Percentiles rank a stretch among this genome's conserved stretches.
phyloP scores from a whole-genome alignment of 148 eudicot genomes.

The Silene conica region DNA sequence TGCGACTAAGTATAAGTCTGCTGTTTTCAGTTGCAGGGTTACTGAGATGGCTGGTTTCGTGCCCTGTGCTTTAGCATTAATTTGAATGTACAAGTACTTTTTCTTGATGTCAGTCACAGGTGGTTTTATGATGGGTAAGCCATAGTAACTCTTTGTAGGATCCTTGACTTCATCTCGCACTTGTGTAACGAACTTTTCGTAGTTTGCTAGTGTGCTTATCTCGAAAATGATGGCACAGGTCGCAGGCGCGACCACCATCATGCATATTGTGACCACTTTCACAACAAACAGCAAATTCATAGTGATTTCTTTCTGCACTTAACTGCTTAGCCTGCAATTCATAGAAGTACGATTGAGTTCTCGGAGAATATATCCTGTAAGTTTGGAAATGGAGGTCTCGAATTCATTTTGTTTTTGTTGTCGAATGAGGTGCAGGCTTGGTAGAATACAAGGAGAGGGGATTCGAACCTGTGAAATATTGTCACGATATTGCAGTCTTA shows the following conservation, averaged over 20 bases:
- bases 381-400: no score
- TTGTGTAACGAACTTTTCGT: background rate
- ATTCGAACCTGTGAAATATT: no score
- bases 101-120: background rate
- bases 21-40: slow-evolving; percentile 2
- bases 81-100: background rate
- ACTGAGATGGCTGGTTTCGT: background rate
- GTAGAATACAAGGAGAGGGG: no score
- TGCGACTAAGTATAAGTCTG: slow-evolving; percentile 1
- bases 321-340: no score
- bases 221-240: background rate
- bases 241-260: background rate
- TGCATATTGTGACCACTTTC: background rate
- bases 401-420: no score
- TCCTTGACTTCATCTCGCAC: background rate
- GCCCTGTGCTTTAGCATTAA: background rate
- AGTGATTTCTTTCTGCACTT: background rate
- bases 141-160: background rate
- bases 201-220: background rate
- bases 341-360: no score
- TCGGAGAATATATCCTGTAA: no score
- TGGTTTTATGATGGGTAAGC: background rate
- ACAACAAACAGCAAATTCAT: background rate
- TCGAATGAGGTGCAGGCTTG: no score
- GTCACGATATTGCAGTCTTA: no score